Evolutionary conservation across 805 yeast genomes (phyloP), one percentile per base, ranked within the genome.

Genomic region (Yarrowia porcina): DNA sequence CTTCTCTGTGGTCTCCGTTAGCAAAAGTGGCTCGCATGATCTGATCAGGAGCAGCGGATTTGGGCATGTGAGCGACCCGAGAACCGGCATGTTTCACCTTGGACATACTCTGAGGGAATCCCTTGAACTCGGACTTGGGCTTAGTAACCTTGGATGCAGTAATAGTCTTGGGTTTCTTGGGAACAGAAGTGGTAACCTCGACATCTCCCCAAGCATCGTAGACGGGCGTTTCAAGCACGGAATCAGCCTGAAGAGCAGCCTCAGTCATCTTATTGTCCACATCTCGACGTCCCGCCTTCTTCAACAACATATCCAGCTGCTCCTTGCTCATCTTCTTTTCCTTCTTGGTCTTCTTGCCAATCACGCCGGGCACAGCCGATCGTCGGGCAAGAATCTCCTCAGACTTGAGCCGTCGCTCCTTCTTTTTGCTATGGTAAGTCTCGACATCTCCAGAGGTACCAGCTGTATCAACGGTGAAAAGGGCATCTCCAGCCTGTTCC

Each of bases 331-430:
- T 88, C 65, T 76, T 76, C 33, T 71, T 74, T 47, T 73, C 77
- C 64, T 77, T 74, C 77, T 63, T 72, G 70, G 56, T 62, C 69
- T 73, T 68, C 12, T 66, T 68, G 38, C 65, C 61, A 27, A 68
- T 72, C 27, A 90, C 74, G 0, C 88, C 88, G 3, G 89, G 87
- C 33, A 89, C 86, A 69, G 92, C 91, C 15, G 97, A 90, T 66
- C 86, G 79, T 66, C 85, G 82, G 61, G 86, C 83, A 57, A 94
- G 77, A 67, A 94, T 91, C 74, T 91, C 90, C 44, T 78, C 78
- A 18, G 86, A 80, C 70, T 84, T 86, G 61, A 86, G 74, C 0
- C 70, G 67, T 74, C 76, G 70, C 78, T 82, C 65, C 74, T 77
- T 65, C 69, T 70, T 64, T 70, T 77, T 66, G 39, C 49, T 28